Base-by-base conservation (phyloP, 75 land plant species). In the Picea glauca region DNA sequence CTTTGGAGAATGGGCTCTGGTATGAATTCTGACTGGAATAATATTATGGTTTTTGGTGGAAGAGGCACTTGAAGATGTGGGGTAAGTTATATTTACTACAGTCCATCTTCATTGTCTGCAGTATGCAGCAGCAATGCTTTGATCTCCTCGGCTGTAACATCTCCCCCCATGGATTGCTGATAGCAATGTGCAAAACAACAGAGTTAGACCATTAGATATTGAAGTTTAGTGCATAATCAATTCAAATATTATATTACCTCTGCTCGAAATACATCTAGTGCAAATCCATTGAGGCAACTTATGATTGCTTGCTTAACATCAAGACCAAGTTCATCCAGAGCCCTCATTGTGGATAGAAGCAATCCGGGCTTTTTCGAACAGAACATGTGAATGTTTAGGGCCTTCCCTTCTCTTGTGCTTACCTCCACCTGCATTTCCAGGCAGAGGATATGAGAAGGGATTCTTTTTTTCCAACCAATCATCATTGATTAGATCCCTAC, bases 121-220 rank as follows among this genome's bases (percentile, higher is more conserved):
- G 79, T 62, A 23, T 78, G 79, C 32, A 86, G 67, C 58, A 86
- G 86, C 14, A 80, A 77, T 46, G 79, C 78, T 58, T 84, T 86
- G 87, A 86, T 84, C 43, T 86, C 83, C 18, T 86, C 88, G 18
- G 88, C 87, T 65, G 72, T 72, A 56, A 80, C 72, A 11, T 80
- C 83, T 81, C 54, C 26, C 30, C 78, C 86, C 56, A 60, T 80
- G 12, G 83, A 60, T 74, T 78, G 76, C 82, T 83, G 81, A 33
- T 12, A 26, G 20, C 60, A 75, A 60, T 17, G 46, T 32, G 15
- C 65, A 43, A 59, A 50, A 56, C 40, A 23, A 81, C 11, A 78
- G 31, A 65, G 33, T 17, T n/a, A 74, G 30, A 21, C 11, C 21
- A 67, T 35, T 17, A 38, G 33, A 1, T 67, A 31, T 17, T 67